These are phyloP conservation scores for Acephala macrosclerotiorum DNA, from an alignment of 2,329 filamentous ascomycete species.

Conservation along the genomic window DNA sequence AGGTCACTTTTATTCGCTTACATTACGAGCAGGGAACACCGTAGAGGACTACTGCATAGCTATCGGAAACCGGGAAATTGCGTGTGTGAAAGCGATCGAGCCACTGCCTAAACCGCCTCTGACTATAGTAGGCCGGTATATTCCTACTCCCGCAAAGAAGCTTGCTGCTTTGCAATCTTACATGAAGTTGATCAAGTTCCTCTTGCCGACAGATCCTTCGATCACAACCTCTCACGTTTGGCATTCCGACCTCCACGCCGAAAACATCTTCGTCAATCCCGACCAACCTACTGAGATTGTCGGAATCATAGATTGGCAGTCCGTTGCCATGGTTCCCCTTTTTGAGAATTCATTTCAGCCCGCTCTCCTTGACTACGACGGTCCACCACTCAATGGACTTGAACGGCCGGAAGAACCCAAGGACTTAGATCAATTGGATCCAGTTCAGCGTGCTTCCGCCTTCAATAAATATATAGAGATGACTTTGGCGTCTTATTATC, in stretches of 20 bases:
- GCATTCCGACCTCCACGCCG: constrained; percentile 23
- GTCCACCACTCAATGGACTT: too few relatives aligned
- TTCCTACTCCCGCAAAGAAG: constrained; percentile 11
- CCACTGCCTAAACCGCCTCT: too few relatives aligned
- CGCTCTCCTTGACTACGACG: constrained; percentile 17
- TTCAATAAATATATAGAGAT: too few relatives aligned
- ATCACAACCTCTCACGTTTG: constrained; percentile 14
- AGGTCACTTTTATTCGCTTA: too few relatives aligned
- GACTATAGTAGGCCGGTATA: too few relatives aligned
- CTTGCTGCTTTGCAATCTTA: constrained; percentile 14
- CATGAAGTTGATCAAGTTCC: constrained; percentile 7
- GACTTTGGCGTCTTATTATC: too few relatives aligned
- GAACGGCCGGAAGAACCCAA: too few relatives aligned
- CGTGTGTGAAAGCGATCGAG: constrained; percentile 18
- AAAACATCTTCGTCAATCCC: constrained; percentile 26
- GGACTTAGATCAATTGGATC: too few relatives aligned
- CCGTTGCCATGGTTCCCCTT: constrained; percentile 8
- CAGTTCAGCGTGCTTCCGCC: too few relatives aligned
- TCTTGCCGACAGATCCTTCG: constrained; percentile 12
- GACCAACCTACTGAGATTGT: constrained; percentile 23
- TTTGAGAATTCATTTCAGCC: constrained; percentile 11
- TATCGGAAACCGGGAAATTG: constrained; percentile 17
- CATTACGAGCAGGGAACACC: constrained; percentile 22
- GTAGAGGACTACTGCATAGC: constrained; percentile 15
- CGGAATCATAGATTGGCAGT: constrained; percentile 28